Evolutionary conservation across 768 basidiomycete species (phyloP).

Genomic region (Lactifluus hygrophoroides): DNA sequence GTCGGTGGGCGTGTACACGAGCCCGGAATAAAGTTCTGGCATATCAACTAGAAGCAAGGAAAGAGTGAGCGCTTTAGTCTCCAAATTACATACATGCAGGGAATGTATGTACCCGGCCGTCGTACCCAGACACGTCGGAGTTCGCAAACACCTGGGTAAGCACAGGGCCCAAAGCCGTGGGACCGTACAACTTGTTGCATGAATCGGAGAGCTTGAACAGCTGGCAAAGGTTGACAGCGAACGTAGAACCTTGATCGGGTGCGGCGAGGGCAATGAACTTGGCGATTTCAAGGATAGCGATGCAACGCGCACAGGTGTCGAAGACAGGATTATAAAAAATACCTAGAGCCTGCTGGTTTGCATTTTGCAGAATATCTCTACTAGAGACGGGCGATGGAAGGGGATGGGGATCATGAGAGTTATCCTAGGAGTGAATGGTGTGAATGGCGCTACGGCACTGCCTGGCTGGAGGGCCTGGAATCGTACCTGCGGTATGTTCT

Average conservation of each 20-base stretch:
- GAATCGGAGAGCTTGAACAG: slow-evolving; percentile 38
- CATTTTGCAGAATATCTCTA: slow-evolving; percentile 39
- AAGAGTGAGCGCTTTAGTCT: background rate
- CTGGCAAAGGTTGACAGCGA: slow-evolving; percentile 54
- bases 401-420: slow-evolving; percentile 56
- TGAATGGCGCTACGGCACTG: too few relatives aligned
- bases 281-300: slow-evolving; percentile 49
- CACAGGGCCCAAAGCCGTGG: slow-evolving; percentile 44
- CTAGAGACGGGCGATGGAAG: slow-evolving; percentile 50
- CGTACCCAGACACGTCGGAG: slow-evolving; percentile 61
- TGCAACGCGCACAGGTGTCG: slow-evolving; percentile 51
- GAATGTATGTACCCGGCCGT: slow-evolving; percentile 52
- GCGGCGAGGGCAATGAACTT: slow-evolving; percentile 61
- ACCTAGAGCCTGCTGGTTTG: slow-evolving; percentile 48
- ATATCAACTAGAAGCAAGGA: slow-evolving; percentile 39
- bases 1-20: slow-evolving; percentile 51
- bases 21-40: slow-evolving; percentile 47
- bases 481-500: slow-evolving; percentile 42
- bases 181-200: slow-evolving; percentile 43
- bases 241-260: slow-evolving; percentile 48
- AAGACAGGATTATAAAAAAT: slow-evolving; percentile 47
- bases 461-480: background rate
- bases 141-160: slow-evolving; percentile 66
- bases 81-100: background rate
- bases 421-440: slow-evolving; percentile 35